Evolutionary conservation across 371 early-diverging fungal species (phyloP).

Genomic region (Haplosporangium sp.): DNA sequence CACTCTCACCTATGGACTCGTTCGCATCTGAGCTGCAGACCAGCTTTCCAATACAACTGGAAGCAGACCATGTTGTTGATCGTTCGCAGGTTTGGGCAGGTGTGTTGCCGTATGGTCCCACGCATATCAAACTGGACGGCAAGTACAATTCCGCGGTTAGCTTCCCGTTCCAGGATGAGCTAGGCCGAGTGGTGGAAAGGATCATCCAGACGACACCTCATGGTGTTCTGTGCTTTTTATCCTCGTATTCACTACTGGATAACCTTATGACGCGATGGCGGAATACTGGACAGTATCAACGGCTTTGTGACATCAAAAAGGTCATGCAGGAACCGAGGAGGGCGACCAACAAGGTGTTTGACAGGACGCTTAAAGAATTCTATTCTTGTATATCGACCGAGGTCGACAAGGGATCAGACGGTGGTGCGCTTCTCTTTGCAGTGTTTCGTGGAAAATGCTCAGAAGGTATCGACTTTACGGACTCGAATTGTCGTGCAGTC

Average conservation of each 20-base stretch:
- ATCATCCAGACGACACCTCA: constrained; percentile 65
- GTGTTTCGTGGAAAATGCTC: constrained; percentile 90
- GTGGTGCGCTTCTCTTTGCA: constrained; percentile 73
- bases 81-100: constrained; percentile 46
- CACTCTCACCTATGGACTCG: constrained; percentile 81
- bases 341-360: constrained; percentile 65
- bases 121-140: constrained; percentile 24
- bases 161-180: constrained; percentile 73
- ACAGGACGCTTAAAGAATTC: constrained; percentile 59
- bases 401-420: constrained; percentile 28
- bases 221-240: constrained; percentile 73
- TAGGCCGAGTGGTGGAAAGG: constrained; percentile 67
- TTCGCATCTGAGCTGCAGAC: constrained; percentile 77
- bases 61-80: constrained; percentile 39
- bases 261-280: constrained; percentile 66
- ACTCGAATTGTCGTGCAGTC: constrained; percentile 90
- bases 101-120: constrained; percentile 33
- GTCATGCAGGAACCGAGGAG: constrained; percentile 63
- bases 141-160: constrained; percentile 16
- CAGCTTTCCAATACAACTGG: constrained; percentile 25
- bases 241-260: constrained; percentile 69
- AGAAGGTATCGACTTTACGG: constrained; percentile 96
- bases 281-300: constrained; percentile 25
- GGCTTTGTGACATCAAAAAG: constrained; percentile 31
- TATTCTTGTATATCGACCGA: constrained; percentile 40